Base-by-base conservation (phyloP, 306 rosid genomes). In the Amphicarpaea edgeworthii region DNA sequence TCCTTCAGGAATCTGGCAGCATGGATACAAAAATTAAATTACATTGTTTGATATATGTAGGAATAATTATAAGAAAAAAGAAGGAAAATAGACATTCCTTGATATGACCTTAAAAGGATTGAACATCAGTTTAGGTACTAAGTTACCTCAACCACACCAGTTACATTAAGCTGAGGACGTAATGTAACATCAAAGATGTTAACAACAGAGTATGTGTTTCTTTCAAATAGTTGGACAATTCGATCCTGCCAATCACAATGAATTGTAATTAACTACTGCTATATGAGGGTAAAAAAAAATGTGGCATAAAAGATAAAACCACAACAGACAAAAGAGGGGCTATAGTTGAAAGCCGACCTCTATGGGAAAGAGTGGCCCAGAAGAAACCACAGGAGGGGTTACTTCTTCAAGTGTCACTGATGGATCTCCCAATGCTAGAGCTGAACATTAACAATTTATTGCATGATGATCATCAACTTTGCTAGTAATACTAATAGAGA, bases 81-180 rank as follows among this genome's bases (percentile, higher is more conserved):
- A n/a, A n/a, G n/a, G n/a, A n/a, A n/a, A n/a, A n/a, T n/a, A n/a
- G n/a, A n/a, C n/a, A n/a, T n/a, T n/a, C n/a, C n/a, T n/a, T n/a
- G n/a, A n/a, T n/a, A n/a, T n/a, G n/a, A n/a, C n/a, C n/a, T n/a
- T n/a, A n/a, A n/a, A n/a, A n/a, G n/a, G n/a, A n/a, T n/a, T n/a
- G n/a, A n/a, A n/a, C n/a, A n/a, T n/a, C n/a, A n/a, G n/a, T n/a
- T 40, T 7, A 68, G 77, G 37, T 43, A 24, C 21, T 14, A 68
- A 50, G 78, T 34, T 89, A 95, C 99, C 99, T 95, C 99, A 20
- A 95, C 92, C 60, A 82, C 96, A 17, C 97, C 99, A 38, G 93
- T 94, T 49, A 87, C 85, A 71, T 95, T 95, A 76, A 95, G 97
- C 83, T 90, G 97, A 42, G 99, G 97, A 30, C 96, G 97, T 87